phyloP scores from a whole-genome alignment of 2,329 filamentous ascomycete species.

The Sphaerulina musiva region DNA sequence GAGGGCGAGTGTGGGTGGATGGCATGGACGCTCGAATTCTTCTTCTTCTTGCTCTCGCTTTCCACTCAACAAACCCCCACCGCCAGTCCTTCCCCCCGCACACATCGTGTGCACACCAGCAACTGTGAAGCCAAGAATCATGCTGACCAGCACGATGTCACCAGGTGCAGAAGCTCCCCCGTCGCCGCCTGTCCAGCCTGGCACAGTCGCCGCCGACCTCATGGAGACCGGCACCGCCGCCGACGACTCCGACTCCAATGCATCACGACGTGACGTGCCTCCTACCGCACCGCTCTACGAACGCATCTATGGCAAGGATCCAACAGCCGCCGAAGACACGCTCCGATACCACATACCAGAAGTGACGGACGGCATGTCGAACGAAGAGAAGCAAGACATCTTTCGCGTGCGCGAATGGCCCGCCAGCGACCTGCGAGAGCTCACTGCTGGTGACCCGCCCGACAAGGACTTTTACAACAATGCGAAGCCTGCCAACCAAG shows the following conservation, averaged over 20 bases:
- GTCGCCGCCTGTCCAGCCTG: constrained; percentile 30
- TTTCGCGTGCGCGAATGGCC: constrained; percentile 84
- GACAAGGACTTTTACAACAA: constrained; percentile 87
- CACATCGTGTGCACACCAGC: too few relatives aligned
- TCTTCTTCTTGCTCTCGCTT: not conserved
- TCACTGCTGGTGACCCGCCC: constrained; percentile 82
- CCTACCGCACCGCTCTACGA: constrained; percentile 65
- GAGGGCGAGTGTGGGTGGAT: too few relatives aligned
- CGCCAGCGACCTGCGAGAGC: constrained; percentile 67
- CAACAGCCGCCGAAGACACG: constrained; percentile 81
- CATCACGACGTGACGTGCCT: constrained; percentile 51
- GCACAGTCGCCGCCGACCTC: constrained; percentile 36
- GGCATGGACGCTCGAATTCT: too few relatives aligned
- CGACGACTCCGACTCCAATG: constrained; percentile 52
- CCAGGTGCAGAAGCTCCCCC: constrained; percentile 29
- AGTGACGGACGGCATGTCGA: constrained; percentile 65
- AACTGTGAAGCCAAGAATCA: not conserved
- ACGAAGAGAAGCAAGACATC: constrained; percentile 80
- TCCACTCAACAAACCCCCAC: not conserved
- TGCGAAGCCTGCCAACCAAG: constrained; percentile 87
- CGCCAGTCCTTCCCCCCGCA: too few relatives aligned
- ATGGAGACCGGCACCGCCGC: constrained; percentile 51
- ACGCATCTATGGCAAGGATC: constrained; percentile 79
- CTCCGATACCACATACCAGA: constrained; percentile 89
- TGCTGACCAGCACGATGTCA: constrained; percentile 10